Conservation (phyloP, 208 protist genomes). For the Wallacemonas rigidus region DNA sequence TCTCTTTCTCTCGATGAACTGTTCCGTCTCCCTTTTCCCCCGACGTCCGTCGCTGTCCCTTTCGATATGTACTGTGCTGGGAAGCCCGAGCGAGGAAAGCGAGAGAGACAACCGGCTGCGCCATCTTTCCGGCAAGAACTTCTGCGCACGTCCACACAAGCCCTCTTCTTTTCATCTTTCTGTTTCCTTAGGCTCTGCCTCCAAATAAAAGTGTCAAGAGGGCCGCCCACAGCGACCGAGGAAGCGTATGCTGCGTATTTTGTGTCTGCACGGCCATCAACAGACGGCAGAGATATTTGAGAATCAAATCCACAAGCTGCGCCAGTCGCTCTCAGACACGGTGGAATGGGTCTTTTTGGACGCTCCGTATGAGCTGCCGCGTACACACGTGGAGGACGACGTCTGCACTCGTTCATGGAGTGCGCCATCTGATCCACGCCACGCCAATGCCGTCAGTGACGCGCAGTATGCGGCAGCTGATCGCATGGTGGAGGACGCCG, state of each 20-base stretch:
- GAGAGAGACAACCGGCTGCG: too few species aligned
- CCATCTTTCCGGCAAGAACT: too few species aligned
- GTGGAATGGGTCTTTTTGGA: slow-evolving; percentile 49
- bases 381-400: slow-evolving; percentile 42
- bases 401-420: slow-evolving; percentile 69
- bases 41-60: too few species aligned
- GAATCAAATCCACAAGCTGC: slow-evolving; percentile 71
- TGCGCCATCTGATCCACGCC: slow-evolving; percentile 6
- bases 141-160: not conserved
- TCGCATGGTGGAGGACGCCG: slow-evolving; percentile 33
- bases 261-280: slow-evolving; percentile 81
- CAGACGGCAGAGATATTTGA: slow-evolving; percentile 87
- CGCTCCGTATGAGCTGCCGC: slow-evolving; percentile 55
- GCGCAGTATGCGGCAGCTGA: slow-evolving; percentile 54
- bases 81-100: too few species aligned
- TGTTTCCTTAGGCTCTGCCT: too few species aligned
- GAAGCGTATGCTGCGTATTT: slow-evolving; percentile 38
- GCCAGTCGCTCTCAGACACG: not conserved
- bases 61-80: too few species aligned
- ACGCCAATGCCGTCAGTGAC: slow-evolving; percentile 8
- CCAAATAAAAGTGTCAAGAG: too few species aligned
- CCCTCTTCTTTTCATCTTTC: not conserved
- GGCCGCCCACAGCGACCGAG: too few species aligned
- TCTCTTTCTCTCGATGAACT: too few species aligned
- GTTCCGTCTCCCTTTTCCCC: too few species aligned